phyloP scores from a whole-genome alignment of 305 asterid genomes.

The Nicotiana rustica region DNA sequence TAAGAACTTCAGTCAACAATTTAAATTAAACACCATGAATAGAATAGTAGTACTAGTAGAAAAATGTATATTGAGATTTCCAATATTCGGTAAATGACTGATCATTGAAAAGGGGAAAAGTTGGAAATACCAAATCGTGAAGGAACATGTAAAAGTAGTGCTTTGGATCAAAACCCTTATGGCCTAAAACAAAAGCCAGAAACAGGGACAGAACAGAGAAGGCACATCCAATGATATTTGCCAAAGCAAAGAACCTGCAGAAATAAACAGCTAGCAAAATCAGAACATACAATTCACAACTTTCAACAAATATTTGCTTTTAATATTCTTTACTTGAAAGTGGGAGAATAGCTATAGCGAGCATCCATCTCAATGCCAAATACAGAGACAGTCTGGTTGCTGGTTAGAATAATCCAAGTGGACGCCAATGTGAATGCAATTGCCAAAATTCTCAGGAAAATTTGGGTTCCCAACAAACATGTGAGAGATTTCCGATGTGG shows the following conservation, averaged over 20 bases:
- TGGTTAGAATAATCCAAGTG: conserved; percentile 51
- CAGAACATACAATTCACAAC: background rate
- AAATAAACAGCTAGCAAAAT: background rate
- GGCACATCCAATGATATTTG: conserved; percentile 55
- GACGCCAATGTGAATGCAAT: conserved; percentile 49
- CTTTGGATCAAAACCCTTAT: conserved; percentile 38
- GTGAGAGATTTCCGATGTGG: conserved; percentile 40
- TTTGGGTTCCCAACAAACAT: conserved; percentile 41
- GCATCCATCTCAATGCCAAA: conserved; percentile 50
- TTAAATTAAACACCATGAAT: too few species aligned
- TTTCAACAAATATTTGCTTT: background rate
- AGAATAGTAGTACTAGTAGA: too few species aligned
- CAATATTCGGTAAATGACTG: too few species aligned
- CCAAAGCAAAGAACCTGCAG: conserved; percentile 61
- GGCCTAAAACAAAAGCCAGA: conserved; percentile 36
- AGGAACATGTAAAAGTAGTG: too few species aligned
- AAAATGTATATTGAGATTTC: too few species aligned
- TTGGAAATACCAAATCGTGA: too few species aligned
- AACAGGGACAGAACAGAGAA: conserved; percentile 49
- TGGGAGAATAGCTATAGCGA: conserved; percentile 51
- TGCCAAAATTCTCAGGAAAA: conserved; percentile 46
- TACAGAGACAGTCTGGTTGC: conserved; percentile 42
- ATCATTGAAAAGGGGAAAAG: too few species aligned
- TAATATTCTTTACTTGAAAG: conserved; percentile 50
- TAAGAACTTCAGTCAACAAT: too few species aligned